A percentile compares a stretch with the other conserved stretches of the same genome.
Conservation (phyloP, 2,329 filamentous ascomycete species). For the Hymenoscyphus albidus region DNA sequence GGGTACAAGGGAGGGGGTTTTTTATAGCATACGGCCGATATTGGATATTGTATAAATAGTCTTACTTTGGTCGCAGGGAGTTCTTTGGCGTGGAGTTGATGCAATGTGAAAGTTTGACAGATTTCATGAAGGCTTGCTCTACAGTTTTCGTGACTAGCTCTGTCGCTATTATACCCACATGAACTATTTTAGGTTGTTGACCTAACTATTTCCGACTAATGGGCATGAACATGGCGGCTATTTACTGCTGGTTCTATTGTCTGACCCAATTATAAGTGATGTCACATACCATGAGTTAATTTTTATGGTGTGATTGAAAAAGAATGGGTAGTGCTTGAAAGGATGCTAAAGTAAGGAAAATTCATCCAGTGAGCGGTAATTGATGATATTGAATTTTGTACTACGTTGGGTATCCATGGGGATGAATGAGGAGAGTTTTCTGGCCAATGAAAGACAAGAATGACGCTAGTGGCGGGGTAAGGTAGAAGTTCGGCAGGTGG, state of each 20-base stretch:
- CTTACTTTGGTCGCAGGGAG: neutral
- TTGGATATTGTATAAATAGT: conserved; percentile 13
- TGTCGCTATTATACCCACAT: too few species aligned
- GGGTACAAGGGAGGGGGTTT: neutral
- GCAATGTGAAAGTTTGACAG: neutral
- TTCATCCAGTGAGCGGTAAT: neutral
- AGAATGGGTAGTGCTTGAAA: too few species aligned
- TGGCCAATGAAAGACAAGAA: neutral
- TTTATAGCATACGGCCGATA: neutral
- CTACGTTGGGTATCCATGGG: neutral
- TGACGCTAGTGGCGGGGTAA: conserved; percentile 1
- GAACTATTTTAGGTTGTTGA: too few species aligned
- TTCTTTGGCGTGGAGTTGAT: neutral
- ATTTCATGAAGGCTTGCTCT: neutral
- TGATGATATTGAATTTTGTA: neutral
- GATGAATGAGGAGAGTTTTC: neutral
- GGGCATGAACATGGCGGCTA: too few species aligned
- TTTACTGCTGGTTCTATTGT: too few species aligned
- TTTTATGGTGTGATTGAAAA: too few species aligned
- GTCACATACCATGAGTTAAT: too few species aligned
- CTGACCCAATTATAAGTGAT: too few species aligned
- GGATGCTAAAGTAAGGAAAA: neutral
- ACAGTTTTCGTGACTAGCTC: too few species aligned
- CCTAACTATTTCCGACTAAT: too few species aligned
- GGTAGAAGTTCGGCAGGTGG: neutral